Base-by-base conservation (phyloP, 2,329 filamentous ascomycete species). In the Calonectria ilicicola region DNA sequence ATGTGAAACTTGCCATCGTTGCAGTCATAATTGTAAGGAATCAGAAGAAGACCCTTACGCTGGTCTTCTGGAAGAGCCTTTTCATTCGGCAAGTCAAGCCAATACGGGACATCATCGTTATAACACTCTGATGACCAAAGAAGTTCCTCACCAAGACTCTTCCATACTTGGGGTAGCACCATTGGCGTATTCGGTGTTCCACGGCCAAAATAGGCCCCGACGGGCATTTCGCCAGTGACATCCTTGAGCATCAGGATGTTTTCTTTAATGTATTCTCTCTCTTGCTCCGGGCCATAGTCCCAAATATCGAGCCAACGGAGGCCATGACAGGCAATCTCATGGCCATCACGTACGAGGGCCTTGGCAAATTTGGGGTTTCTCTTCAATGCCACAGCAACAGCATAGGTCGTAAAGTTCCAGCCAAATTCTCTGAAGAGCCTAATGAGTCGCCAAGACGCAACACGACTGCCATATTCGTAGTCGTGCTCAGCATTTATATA, bases 261-360 rank as follows among this genome's bases (percentile, higher is more conserved):
- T 66, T 84, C 80, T 69, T 81, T 82, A 76, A 84, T 84, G 56
- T 85, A 84, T 35, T 80, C 82, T 67, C 84, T 83, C 64, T 85
- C 83, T 63, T 83, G 78, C 68, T 84, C 82, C 1, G 82, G 68
- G 10, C 75, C 77, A 74, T 84, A 83, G 46, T 85, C 77, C 75
- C 83, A 83, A 64, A 84, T 84, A 62, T 86, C 84, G n/a, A 86
- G 80, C 85, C 85, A 87, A 58, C 84, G 74, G 29, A 83, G 81
- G 19, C 83, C 85, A 73, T 87, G 85, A 17, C 82, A 82, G 2
- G 82, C 83, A 49, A 86, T 83, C 75, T 86, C 84, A 69, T 86
- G 83, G 2, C 84, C 83, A 32, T 85, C 82, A 40, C 83, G 79
- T 2, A 85, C 81, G 32, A 83, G 83, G 5, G 83, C 84, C 65